Conservation (phyloP, 139 green algal genomes). For the Closterium sp. region DNA sequence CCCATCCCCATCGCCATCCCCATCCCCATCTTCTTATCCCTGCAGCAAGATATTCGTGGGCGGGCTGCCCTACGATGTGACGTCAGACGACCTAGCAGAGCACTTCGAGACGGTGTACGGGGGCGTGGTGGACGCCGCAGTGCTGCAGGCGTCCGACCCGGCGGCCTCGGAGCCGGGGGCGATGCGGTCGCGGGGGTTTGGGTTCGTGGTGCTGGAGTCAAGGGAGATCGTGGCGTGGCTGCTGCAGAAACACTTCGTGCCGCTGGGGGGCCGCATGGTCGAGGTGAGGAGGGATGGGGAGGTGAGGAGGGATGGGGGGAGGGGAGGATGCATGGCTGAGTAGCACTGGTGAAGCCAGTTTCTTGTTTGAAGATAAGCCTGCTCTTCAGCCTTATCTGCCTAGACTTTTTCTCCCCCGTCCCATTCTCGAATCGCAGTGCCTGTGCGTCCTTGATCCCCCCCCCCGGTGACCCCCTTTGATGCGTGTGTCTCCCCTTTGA, state of each 20-base stretch:
- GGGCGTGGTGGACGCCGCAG: constrained; percentile 19
- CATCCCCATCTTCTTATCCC: neutral
- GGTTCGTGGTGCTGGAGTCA: constrained; percentile 32
- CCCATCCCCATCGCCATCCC: neutral
- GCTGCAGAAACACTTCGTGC: constrained; percentile 21
- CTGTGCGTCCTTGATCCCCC: too few relatives aligned
- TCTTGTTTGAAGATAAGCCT: too few relatives aligned
- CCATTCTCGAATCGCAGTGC: neutral
- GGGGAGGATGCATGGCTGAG: too few relatives aligned
- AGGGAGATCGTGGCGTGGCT: neutral
- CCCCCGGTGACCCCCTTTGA: neutral
- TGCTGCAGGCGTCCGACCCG: neutral
- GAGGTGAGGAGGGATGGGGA: constrained; percentile 12
- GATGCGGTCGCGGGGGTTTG: constrained; percentile 22
- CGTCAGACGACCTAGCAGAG: constrained; percentile 26
- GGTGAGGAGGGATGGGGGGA: too few relatives aligned
- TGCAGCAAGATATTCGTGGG: constrained; percentile 43
- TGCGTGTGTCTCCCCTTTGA: neutral
- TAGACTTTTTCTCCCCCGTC: neutral
- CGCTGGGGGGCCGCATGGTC: constrained; percentile 10
- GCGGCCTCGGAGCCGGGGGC: neutral
- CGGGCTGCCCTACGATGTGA: constrained; percentile 17
- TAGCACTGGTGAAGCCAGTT: too few relatives aligned
- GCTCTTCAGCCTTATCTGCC: too few relatives aligned
- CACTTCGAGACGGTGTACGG: constrained; percentile 36